Base-by-base conservation (phyloP, 768 basidiomycete species). In the Lentinula edodes region DNA sequence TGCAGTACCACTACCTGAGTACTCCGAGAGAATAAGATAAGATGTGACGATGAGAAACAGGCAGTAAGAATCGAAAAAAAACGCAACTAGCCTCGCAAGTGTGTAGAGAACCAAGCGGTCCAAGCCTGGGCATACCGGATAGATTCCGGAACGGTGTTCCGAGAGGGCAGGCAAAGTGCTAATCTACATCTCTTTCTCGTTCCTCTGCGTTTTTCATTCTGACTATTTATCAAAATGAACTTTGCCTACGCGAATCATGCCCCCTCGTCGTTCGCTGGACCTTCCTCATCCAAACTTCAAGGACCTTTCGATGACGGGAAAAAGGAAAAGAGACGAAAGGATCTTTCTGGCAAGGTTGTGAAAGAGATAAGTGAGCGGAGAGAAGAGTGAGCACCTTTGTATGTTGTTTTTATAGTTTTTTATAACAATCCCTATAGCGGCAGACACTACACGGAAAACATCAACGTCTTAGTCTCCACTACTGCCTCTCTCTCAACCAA, bases 361-460 rank as follows among this genome's bases (percentile, higher is more conserved):
- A 90, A 87, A 70, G 90, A 91, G 66, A 81, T 89, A 76, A 80
- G 71, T 68, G 90, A 92, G 72, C 79, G 89, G 62, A 76, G 88
- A 66, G 89, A 91, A 70, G 89, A 91, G 90, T 90, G 67, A 69
- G 83, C 78, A 56, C 16, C 7, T 18, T 61, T 43, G 16, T 18
- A 52, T 52, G 13, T 39, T 39, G 61, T 13, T 38, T 62, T 46
- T 48, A 39, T 53, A 39, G 38, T 39, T 39, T 39, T 39, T 6
- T 50, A n/a, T 43, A 12, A 59, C 41, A 39, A 48, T 65, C 45
- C 61, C 58, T 61, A 62, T 70, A 89, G 87, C 65, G 80, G 80
- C 39, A 79, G 87, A 39, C 80, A 88, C 66, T 84, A 81, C 73
- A 73, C 81, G 50, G 89, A 91, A 70, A 82, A 75, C 57, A 83